Evolutionary conservation across 495 filamentous ascomycete species (phyloP), one percentile per base, ranked within the genome.

Genomic region (Aspergillus olivimuriae): DNA sequence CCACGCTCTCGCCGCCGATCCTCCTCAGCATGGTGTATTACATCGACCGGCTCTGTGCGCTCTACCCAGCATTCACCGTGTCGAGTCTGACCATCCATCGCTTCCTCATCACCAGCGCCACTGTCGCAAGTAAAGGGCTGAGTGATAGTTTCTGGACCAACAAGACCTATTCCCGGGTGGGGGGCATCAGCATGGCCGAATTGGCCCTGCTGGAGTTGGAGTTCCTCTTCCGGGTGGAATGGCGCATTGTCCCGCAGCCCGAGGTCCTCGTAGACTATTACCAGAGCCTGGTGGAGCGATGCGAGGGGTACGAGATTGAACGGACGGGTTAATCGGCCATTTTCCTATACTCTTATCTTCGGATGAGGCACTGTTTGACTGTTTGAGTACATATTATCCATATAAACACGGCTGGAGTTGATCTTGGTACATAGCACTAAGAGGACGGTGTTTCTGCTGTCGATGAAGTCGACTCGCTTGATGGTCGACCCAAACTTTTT

Each of bases 1-100:
- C 92, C 20, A 95, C 90, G 1, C 76, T 98, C 1, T 86, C 86
- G 5, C 90, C 92, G 4, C 90, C 92, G 4, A 86, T 98, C 41
- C 77, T 98, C n/a, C 76, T 98, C n/a, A 89, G 88, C 48, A 98
- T 98, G 90, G 92, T 98, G 41, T 97, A 91, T 58, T 98, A 98
- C 58, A 96, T 98, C 47, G 94, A 98, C 62, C 82, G 86, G n/a
- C 73, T 98, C 14, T 97, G 90, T 63, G 81, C 86, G 3, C 66
- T 92, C 20, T 97, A 95, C 57, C 83, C 89, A 5, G 84, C 87
- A 14, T 98, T 98, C 65, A 94, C 88, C 26, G 90, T 98, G 37
- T 92, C 83, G 52, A 92, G 85, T 28, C 75, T 98, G 12, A 98
- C 92, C 0, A 90, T 98, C 15, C 92, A 98, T 67, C 89, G 92